These are phyloP conservation scores for Boletus tylopilopsis DNA, from an alignment of 768 basidiomycete species.

Conservation along the genomic window DNA sequence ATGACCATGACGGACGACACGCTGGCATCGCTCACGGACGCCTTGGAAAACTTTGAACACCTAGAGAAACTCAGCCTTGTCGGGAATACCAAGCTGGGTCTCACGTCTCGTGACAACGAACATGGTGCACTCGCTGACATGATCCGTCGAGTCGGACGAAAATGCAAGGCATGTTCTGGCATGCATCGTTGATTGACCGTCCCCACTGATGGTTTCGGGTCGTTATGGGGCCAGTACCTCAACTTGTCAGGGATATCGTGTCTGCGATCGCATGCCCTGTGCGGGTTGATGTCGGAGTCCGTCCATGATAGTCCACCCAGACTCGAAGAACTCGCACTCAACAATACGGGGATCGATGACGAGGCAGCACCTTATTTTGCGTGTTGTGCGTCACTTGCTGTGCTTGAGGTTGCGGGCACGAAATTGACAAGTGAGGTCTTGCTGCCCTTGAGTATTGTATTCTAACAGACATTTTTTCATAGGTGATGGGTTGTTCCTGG, in stretches of 20 bases:
- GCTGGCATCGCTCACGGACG: slow-evolving; percentile 41
- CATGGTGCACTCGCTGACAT: slow-evolving; percentile 42
- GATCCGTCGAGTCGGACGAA: slow-evolving; percentile 50
- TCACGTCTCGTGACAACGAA: slow-evolving; percentile 25
- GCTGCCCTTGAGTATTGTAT: not conserved
- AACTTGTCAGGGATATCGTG: slow-evolving; percentile 54
- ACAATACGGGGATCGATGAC: slow-evolving; percentile 61
- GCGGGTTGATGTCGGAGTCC: slow-evolving; percentile 37
- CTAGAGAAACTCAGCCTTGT: slow-evolving; percentile 59
- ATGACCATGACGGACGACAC: slow-evolving; percentile 55
- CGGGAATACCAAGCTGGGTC: slow-evolving; percentile 58
- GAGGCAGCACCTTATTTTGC: slow-evolving; percentile 49
- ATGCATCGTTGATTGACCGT: not conserved
- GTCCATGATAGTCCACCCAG: slow-evolving; percentile 26
- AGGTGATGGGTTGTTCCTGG: slow-evolving; percentile 53
- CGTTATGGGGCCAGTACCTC: slow-evolving; percentile 40
- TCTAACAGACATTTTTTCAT: not conserved
- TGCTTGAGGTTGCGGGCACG: slow-evolving; percentile 53
- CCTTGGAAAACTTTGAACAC: slow-evolving; percentile 32
- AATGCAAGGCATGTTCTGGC: slow-evolving; percentile 47
- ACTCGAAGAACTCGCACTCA: slow-evolving; percentile 50
- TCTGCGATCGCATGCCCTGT: slow-evolving; percentile 50
- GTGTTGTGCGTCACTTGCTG: slow-evolving; percentile 44
- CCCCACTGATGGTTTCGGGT: not conserved
- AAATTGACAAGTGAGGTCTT: slow-evolving; percentile 51